These are phyloP conservation scores for Phaeosphaeria sp. DNA, from an alignment of 2,329 filamentous ascomycete species.

Conservation along the genomic window DNA sequence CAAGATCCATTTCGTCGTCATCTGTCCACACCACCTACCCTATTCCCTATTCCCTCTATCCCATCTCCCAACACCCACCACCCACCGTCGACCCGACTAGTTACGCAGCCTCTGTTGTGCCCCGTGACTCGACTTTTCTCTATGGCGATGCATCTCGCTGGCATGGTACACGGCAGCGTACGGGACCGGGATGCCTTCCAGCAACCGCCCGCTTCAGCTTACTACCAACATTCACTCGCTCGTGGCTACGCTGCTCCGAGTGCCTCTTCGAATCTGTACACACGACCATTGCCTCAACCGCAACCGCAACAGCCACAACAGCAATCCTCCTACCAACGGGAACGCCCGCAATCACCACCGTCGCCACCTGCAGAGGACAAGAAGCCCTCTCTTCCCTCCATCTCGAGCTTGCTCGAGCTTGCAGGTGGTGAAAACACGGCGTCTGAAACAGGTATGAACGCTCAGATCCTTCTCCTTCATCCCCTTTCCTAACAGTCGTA, in stretches of 20 bases:
- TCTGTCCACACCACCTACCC: conserved; percentile 4
- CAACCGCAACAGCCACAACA: conserved; percentile 8
- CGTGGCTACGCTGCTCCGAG: conserved; percentile 33
- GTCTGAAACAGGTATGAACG: conserved; percentile 48
- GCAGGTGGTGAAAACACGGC: conserved; percentile 72
- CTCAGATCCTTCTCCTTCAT: conserved; percentile 2
- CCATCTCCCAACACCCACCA: background rate
- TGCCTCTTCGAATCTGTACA: conserved; percentile 22
- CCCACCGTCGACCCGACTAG: conserved; percentile 16
- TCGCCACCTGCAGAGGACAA: conserved; percentile 79
- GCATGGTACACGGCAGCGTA: conserved; percentile 52
- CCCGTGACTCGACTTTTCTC: conserved; percentile 33
- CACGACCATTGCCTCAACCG: background rate
- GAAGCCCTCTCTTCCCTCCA: conserved; percentile 89
- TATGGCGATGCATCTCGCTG: conserved; percentile 53
- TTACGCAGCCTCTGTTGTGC: conserved; percentile 46
- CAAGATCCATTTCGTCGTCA: conserved; percentile 29
- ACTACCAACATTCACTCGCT: conserved; percentile 47
- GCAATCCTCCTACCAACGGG: conserved; percentile 38
- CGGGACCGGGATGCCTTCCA: conserved; percentile 48
- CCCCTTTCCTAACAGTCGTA: conserved; percentile 24
- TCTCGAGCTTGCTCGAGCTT: conserved; percentile 85
- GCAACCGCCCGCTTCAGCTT: conserved; percentile 35
- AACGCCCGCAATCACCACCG: conserved; percentile 67
- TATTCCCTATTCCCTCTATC: background rate